Base-by-base conservation (phyloP, 352 stramenopile genomes). In the Phytophthora foliorum region DNA sequence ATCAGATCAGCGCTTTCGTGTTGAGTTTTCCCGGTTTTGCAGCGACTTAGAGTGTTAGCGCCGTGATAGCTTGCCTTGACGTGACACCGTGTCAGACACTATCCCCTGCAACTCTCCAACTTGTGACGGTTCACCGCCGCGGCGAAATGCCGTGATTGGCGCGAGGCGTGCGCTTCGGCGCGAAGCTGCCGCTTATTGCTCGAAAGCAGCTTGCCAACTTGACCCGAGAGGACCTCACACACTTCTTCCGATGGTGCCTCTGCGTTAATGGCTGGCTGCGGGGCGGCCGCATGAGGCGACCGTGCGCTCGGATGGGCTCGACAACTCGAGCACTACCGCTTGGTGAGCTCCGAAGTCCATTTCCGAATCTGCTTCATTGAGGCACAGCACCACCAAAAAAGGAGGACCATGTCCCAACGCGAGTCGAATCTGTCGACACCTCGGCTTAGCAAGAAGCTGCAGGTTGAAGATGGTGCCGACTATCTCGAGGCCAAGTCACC, bases 401-500 rank as follows among this genome's bases (percentile, higher is more conserved):
- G 46, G 42, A 16, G 27, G 27, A 19, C 17, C 14, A 63, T 63
- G 49, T 21, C 38, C 8, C 56, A 57, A 48, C 68, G 48, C 36
- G 68, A 64, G 19, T 57, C 63, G 46, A 57, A 58, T 16, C 32
- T 76, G 31, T 72, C 63, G 51, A 69, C 68, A 7, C 68, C 63
- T 57, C 68, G 68, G 19, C 34, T 72, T 31, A 57, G 38, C 45
- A 75, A 69, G 24, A 73, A 62, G 22, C 32, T 73, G 25, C 60
- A 63, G 21, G 34, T 63, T 16, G 63, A 66, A 14, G 68, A 57
- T 38, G 57, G 42, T 10, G 13, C 1, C 31, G 61, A 69, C 63
- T 76, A 76, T 38, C 38, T 69, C 32, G 68, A 76, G 52, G 9
- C 52, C 51, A 76, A 76, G 45, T 76, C 68, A 39, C 68, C 63